phyloP scores from a whole-genome alignment of 495 filamentous ascomycete genomes.

The Aspergillus indologenus region DNA sequence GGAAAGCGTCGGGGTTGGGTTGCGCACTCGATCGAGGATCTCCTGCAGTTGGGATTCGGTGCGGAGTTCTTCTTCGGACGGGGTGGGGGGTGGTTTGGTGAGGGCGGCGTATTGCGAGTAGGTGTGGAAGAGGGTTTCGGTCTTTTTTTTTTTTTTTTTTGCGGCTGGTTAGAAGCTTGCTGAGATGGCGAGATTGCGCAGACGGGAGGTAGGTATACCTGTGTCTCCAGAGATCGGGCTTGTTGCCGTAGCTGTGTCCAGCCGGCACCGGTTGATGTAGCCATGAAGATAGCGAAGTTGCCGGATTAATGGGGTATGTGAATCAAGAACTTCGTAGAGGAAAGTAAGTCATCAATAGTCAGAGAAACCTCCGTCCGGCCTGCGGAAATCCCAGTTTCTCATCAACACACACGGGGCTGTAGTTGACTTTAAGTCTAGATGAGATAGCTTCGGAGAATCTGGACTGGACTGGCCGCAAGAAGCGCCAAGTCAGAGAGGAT shows the following conservation, averaged over 20 bases:
- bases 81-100: conserved; percentile 73
- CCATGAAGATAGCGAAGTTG: conserved; percentile 51
- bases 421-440: no score
- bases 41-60: conserved; percentile 82
- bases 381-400: background rate
- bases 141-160: no score
- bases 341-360: background rate
- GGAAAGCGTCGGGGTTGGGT: no score
- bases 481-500: background rate
- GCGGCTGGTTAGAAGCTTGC: no score
- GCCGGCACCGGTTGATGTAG: conserved; percentile 71
- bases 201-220: conserved; percentile 63
- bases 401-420: background rate
- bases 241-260: conserved; percentile 97
- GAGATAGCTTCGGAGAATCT: no score
- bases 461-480: no score
- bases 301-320: no score
- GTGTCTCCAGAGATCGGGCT: conserved; percentile 83
- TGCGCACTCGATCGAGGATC: conserved; percentile 57
- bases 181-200: no score
- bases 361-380: background rate
- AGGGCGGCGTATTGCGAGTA: conserved; percentile 92
- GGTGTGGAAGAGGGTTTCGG: conserved; percentile 87
- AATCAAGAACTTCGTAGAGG: no score
- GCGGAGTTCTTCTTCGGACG: conserved; percentile 78